These are phyloP conservation scores for Aspergillus sp. DNA, from an alignment of 2,329 filamentous ascomycete genomes.

Conservation along the genomic window DNA sequence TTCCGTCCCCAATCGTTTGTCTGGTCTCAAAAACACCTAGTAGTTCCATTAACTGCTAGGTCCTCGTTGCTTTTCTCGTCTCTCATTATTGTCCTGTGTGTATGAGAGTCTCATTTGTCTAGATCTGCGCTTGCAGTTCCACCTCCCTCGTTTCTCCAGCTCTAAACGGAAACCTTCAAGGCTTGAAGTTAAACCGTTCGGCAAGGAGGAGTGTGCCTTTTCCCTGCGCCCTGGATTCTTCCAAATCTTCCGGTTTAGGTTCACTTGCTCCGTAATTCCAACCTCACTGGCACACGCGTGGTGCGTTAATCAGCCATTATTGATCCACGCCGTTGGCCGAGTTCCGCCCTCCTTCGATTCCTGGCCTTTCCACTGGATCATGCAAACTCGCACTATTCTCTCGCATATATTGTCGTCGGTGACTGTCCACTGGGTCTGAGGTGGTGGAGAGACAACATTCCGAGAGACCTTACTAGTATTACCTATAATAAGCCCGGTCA, in stretches of 20 bases:
- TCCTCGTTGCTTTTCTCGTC: constrained; percentile 1
- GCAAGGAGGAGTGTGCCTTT: constrained; percentile 20
- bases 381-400: constrained; percentile 25
- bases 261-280: background rate
- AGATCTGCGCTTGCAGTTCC: constrained; percentile 6
- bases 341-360: constrained; percentile 14
- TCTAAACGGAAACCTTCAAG: no score
- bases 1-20: background rate
- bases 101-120: background rate
- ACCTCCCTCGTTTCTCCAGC: constrained; percentile 17
- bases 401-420: constrained; percentile 25
- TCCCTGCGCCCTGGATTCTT: constrained; percentile 17
- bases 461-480: background rate
- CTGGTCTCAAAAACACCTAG: background rate
- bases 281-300: constrained; percentile 17
- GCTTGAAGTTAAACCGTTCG: constrained; percentile 8
- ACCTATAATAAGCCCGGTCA: constrained; percentile 18
- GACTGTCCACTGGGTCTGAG: constrained; percentile 15
- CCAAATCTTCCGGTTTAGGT: background rate
- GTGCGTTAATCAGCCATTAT: constrained; percentile 21
- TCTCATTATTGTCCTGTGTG: constrained; percentile 3
- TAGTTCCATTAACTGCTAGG: background rate
- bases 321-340: constrained; percentile 20
- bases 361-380: constrained; percentile 26
- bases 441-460: constrained; percentile 11